A percentile compares a stretch with the other conserved stretches of the same genome.
phyloP scores from a whole-genome alignment of 352 stramenopile species.

The Blastocystis sp. region DNA sequence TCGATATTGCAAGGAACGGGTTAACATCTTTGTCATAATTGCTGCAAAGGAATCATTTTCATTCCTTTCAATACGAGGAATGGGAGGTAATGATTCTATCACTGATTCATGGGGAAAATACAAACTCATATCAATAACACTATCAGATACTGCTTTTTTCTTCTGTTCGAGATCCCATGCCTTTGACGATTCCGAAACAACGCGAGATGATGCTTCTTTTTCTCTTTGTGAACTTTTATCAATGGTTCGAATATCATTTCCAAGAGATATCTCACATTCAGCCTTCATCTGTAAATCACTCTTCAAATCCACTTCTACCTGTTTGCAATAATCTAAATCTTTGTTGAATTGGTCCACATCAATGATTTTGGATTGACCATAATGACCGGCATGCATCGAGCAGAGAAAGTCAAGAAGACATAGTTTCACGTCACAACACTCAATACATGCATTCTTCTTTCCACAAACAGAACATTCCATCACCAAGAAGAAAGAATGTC shows the following conservation, averaged over 20 bases:
- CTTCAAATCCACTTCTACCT: neutral
- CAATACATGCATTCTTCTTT: conserved; percentile 22
- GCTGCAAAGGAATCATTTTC: conserved; percentile 42
- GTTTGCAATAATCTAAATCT: neutral
- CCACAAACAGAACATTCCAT: conserved; percentile 12
- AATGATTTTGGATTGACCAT: conserved; percentile 2
- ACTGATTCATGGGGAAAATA: neutral
- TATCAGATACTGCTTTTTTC: neutral
- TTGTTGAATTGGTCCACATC: conserved; percentile 35
- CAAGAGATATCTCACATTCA: neutral
- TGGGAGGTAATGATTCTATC: conserved; percentile 25
- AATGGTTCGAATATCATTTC: neutral
- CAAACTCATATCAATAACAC: conserved; percentile 34
- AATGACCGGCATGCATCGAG: conserved; percentile 25
- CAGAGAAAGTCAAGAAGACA: conserved; percentile 49
- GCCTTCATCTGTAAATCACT: neutral
- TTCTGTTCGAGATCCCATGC: conserved; percentile 2
- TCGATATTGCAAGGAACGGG: conserved; percentile 23
- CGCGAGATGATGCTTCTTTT: neutral
- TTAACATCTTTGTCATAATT: conserved; percentile 49
- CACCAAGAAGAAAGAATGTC: neutral
- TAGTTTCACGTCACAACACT: conserved; percentile 27
- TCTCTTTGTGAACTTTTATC: neutral
- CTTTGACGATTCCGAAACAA: neutral
- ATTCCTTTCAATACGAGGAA: neutral